phyloP scores from a whole-genome alignment of 1,284 basidiomycete genomes.

The Ustilago xerochloae region DNA sequence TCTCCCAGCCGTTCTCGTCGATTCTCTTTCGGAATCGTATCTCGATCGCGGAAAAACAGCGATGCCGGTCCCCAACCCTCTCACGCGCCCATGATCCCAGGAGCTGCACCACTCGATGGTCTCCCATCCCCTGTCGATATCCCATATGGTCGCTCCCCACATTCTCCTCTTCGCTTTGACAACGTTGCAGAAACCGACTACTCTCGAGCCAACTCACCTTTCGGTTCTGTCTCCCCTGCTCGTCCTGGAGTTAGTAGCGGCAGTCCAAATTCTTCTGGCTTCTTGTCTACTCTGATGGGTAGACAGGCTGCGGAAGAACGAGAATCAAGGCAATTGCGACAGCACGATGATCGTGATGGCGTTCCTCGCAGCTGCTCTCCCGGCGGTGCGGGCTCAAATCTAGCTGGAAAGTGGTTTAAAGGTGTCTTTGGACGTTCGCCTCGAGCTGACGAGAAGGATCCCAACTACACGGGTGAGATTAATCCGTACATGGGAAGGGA shows the following conservation, averaged over 20 bases:
- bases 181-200: conserved; percentile 37
- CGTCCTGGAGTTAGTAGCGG: conserved; percentile 6
- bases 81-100: conserved; percentile 1
- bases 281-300: conserved; percentile 30
- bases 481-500: conserved; percentile 15
- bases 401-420: conserved; percentile 55
- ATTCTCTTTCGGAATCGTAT: conserved; percentile 32
- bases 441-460: conserved; percentile 33
- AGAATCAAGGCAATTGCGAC: conserved; percentile 8
- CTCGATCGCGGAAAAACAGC: conserved; percentile 22
- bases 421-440: conserved; percentile 57
- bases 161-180: conserved; percentile 26
- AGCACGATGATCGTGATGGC: conserved; percentile 4
- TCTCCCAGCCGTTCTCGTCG: conserved; percentile 27
- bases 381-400: conserved; percentile 18
- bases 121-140: conserved; percentile 52
- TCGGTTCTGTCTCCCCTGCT: conserved; percentile 49
- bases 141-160: conserved; percentile 28
- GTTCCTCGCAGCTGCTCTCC: conserved; percentile 26
- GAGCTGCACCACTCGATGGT: conserved; percentile 41
- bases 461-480: conserved; percentile 14
- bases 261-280: conserved; percentile 36
- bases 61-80: conserved; percentile 1
- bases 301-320: conserved; percentile 5
- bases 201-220: conserved; percentile 45